These are phyloP conservation scores for Capsicum chinense DNA, from an alignment of 257 asterid species.

Conservation along the genomic window DNA sequence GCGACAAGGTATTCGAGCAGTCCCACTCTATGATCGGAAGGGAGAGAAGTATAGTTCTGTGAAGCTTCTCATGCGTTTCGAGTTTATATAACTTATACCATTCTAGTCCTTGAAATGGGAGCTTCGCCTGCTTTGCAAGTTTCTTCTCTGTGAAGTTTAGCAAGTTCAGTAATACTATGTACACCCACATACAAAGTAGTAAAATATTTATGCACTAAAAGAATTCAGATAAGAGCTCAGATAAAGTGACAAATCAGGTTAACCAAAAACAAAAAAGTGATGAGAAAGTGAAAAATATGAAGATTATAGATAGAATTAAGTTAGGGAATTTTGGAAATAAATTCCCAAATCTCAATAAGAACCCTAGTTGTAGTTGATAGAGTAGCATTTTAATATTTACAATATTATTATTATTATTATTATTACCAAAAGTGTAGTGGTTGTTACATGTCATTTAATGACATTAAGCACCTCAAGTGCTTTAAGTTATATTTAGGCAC, in stretches of 20 bases:
- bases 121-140: background rate
- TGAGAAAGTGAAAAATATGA: no score
- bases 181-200: background rate
- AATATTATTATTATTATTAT: no score
- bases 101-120: background rate
- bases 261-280: background rate
- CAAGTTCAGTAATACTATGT: background rate
- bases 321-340: no score
- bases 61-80: constrained; percentile 83
- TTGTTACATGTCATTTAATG: no score
- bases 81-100: constrained; percentile 49
- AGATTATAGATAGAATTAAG: no score
- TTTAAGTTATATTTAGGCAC: no score
- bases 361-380: no score
- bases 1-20: constrained; percentile 78
- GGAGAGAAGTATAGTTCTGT: constrained; percentile 63
- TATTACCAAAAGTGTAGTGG: no score
- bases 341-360: no score
- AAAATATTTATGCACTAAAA: background rate
- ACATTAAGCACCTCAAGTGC: no score
- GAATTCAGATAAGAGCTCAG: background rate
- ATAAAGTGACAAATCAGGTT: background rate
- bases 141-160: background rate
- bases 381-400: no score
- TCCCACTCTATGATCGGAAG: constrained; percentile 61